A percentile compares a stretch with the other conserved stretches of the same genome.
Evolutionary conservation across 441 rosid genomes (phyloP).

Genomic region (Arabidopsis hybrid): DNA sequence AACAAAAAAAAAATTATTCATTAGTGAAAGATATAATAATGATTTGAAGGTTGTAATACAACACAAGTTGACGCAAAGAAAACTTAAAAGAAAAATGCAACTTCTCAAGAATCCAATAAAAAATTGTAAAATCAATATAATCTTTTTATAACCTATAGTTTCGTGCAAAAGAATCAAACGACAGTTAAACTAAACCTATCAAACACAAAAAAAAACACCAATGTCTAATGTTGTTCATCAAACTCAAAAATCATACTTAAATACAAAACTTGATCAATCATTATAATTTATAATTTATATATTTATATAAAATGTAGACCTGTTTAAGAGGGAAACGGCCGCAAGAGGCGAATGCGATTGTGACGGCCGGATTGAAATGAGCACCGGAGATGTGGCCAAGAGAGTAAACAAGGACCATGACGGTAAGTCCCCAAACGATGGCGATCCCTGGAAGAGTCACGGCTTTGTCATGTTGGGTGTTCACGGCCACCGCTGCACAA

Average conservation of each 20-base stretch:
- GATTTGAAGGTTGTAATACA: not conserved
- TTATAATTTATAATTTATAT: not conserved
- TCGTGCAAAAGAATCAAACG: conserved; percentile 30
- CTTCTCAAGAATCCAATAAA: not conserved
- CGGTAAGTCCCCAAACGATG: conserved; percentile 87
- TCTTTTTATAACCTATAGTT: conserved; percentile 4
- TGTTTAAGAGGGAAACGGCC: conserved; percentile 83
- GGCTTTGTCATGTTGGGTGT: conserved; percentile 64
- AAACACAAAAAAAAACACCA: conserved; percentile 9
- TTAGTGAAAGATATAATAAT: not conserved
- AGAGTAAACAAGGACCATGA: conserved; percentile 85
- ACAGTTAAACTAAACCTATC: conserved; percentile 34
- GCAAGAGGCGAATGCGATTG: conserved; percentile 85
- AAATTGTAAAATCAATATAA: not conserved
- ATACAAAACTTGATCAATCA: conserved; percentile 14
- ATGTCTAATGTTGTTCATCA: conserved; percentile 31
- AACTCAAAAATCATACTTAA: conserved; percentile 19
- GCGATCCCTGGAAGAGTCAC: conserved; percentile 83
- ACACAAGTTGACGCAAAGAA: not conserved
- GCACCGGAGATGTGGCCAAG: conserved; percentile 98
- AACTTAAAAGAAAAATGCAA: not conserved
- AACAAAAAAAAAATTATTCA: not conserved
- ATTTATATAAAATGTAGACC: conserved; percentile 51
- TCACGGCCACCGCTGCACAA: conserved; percentile 79
- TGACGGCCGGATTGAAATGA: conserved; percentile 95